Evolutionary conservation across 192 early-diverging fungal species (phyloP).

Genomic region (Powellomyces hirtus): DNA sequence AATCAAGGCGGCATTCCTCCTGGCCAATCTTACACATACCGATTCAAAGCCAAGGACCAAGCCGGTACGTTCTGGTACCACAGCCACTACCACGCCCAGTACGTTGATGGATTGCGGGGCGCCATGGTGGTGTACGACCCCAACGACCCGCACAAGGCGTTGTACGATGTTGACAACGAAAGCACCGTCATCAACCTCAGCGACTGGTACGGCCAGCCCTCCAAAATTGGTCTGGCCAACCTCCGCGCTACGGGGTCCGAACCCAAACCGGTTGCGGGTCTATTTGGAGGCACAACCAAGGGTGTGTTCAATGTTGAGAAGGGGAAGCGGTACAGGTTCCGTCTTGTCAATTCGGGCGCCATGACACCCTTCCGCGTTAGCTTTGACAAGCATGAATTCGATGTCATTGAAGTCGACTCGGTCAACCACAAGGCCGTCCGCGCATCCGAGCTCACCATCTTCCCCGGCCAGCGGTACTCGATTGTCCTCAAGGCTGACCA

Average conservation of each 20-base stretch:
- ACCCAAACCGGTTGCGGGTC: neutral
- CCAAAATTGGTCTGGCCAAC: neutral
- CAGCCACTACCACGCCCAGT: slow-evolving; percentile 66
- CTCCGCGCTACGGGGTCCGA: neutral
- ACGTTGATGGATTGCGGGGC: slow-evolving; percentile 74
- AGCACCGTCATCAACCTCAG: neutral
- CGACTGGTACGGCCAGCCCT: neutral
- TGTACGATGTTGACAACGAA: neutral
- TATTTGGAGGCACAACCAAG: neutral
- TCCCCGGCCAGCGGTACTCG: slow-evolving; percentile 77
- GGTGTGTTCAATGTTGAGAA: neutral
- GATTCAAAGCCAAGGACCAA: slow-evolving; percentile 56
- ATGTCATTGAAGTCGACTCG: slow-evolving; percentile 80
- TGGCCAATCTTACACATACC: slow-evolving; percentile 67
- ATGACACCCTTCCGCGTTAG: slow-evolving; percentile 71
- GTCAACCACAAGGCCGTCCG: slow-evolving; percentile 54
- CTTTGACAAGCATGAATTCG: slow-evolving; percentile 76
- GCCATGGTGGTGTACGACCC: slow-evolving; percentile 70
- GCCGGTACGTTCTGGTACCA: slow-evolving; percentile 87
- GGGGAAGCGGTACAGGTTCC: slow-evolving; percentile 60
- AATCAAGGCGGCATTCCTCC: slow-evolving; percentile 73
- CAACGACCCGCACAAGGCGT: slow-evolving; percentile 54
- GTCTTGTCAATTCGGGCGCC: slow-evolving; percentile 79
- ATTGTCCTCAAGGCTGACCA: slow-evolving; percentile 71
- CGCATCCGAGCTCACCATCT: slow-evolving; percentile 58